A percentile compares a stretch with the other conserved stretches of the same genome.
phyloP scores from a whole-genome alignment of 2,329 filamentous ascomycete genomes.

The Periconia macrospinosa region DNA sequence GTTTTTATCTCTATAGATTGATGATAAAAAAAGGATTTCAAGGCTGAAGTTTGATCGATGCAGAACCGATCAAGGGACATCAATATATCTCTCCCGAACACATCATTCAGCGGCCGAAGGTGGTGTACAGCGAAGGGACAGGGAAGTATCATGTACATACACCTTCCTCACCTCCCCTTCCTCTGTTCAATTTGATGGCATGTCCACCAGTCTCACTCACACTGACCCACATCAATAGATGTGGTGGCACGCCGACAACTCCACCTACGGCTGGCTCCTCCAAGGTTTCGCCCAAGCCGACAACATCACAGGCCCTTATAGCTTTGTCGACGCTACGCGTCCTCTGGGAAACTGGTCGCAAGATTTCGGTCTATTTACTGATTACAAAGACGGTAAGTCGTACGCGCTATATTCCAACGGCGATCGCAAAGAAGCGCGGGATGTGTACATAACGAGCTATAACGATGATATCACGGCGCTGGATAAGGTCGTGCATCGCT shows the following conservation, averaged over 20 bases:
- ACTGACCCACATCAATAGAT: slow-evolving; percentile 39
- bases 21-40: neutral
- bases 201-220: neutral
- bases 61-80: slow-evolving; percentile 57
- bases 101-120: slow-evolving; percentile 66
- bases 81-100: slow-evolving; percentile 57
- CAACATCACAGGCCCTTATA: slow-evolving; percentile 57
- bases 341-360: slow-evolving; percentile 66
- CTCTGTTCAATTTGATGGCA: neutral
- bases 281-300: slow-evolving; percentile 60
- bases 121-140: slow-evolving; percentile 59
- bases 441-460: slow-evolving; percentile 60
- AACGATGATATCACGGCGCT: slow-evolving; percentile 57
- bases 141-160: slow-evolving; percentile 58
- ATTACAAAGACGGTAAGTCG: slow-evolving; percentile 59
- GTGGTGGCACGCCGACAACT: slow-evolving; percentile 65
- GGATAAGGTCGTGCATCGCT: slow-evolving; percentile 57
- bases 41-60: neutral
- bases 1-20: neutral
- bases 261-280: slow-evolving; percentile 58
- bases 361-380: slow-evolving; percentile 63
- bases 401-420: slow-evolving; percentile 65
- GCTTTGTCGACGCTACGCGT: slow-evolving; percentile 55
- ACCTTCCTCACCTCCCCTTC: neutral
- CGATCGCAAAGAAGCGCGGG: slow-evolving; percentile 57